Evolutionary conservation across 1,139 yeast species (phyloP), one percentile per base, ranked within the genome.

Genomic region (Barnettozyma hawaiiensis): DNA sequence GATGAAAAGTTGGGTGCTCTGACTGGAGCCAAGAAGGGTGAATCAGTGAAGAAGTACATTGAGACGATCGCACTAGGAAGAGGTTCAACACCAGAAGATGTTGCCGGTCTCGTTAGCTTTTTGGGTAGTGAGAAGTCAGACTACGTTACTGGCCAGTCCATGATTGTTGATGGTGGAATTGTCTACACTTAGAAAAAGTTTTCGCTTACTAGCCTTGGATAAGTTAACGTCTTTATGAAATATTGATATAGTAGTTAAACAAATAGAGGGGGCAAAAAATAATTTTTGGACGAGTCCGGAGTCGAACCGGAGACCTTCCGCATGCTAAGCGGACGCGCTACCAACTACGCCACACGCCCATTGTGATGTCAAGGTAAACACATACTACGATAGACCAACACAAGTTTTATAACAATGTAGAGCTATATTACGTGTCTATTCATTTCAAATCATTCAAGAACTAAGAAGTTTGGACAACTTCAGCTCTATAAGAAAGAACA

Each of bases 311-410:
- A 76, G 87, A 80, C 86, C 87, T 81, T 77, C 78, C 84, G 78
- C 86, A 79, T 80, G 87, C 87, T 77, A 81, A 79, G 86, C 79
- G 83, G 77, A 77, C 86, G 86, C 87, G 86, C 86, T 81, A 80
- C 87, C 87, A 78, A 80, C 87, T 81, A 76, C 86, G 87, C 87
- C 86, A 81, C 85, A 80, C 85, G 85, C 87, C 87, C 87, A 21
- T 4, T 15, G 4, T 26, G 29, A 26, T 26, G n/a, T n/a, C n/a
- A n/a, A n/a, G n/a, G n/a, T n/a, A n/a, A n/a, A n/a, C n/a, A n/a
- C n/a, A n/a, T n/a, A n/a, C n/a, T n/a, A n/a, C n/a, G n/a, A n/a
- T n/a, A n/a, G n/a, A n/a, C n/a, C n/a, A n/a, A n/a, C n/a, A n/a
- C n/a, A n/a, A n/a, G n/a, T n/a, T n/a, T n/a, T n/a, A n/a, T n/a